Evolutionary conservation across 2,329 filamentous ascomycete species (phyloP).

Genomic region (Plenodomus tracheiphilus): DNA sequence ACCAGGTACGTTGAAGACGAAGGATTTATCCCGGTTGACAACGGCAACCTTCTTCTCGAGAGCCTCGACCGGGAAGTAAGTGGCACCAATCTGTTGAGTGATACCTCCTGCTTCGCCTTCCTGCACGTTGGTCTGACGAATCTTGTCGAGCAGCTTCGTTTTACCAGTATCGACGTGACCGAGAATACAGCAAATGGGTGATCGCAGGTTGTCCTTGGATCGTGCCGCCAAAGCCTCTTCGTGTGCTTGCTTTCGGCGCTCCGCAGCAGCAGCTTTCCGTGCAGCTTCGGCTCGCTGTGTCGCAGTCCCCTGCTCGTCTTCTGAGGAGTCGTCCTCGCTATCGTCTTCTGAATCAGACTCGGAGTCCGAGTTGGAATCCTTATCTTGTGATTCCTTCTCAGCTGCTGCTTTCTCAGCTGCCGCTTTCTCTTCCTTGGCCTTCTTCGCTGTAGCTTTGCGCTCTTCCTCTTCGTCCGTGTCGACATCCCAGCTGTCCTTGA

Average conservation of each 20-base stretch:
- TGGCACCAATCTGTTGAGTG: constrained; percentile 98
- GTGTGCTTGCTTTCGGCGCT: constrained; percentile 84
- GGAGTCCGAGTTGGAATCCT: constrained; percentile 23
- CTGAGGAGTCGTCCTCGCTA: constrained; percentile 63
- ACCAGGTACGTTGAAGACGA: constrained; percentile 97
- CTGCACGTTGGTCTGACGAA: constrained; percentile 97
- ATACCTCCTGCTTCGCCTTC: constrained; percentile 99
- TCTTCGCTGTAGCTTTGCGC: constrained; percentile 40
- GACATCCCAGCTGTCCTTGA: constrained; percentile 96
- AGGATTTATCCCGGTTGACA: constrained; percentile 85
- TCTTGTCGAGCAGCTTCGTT: constrained; percentile 98
- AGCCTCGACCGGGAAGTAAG: constrained; percentile 96
- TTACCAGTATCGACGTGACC: constrained; percentile 99
- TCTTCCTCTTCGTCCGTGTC: constrained; percentile 73
- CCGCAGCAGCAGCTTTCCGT: constrained; percentile 85
- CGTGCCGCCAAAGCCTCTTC: constrained; percentile 89
- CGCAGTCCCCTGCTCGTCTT: constrained; percentile 77
- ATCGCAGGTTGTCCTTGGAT: constrained; percentile 92
- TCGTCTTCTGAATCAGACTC: constrained; percentile 46
- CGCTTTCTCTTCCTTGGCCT: constrained; percentile 24
- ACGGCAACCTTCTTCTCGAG: constrained; percentile 90
- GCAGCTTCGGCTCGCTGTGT: constrained; percentile 71
- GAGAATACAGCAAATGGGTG: constrained; percentile 98
- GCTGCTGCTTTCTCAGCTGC: constrained; percentile 37
- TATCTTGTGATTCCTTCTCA: constrained; percentile 22